Evolutionary conservation across 495 filamentous ascomycete species (phyloP), one percentile per base, ranked within the genome.

Genomic region (Aspergillus affinis): DNA sequence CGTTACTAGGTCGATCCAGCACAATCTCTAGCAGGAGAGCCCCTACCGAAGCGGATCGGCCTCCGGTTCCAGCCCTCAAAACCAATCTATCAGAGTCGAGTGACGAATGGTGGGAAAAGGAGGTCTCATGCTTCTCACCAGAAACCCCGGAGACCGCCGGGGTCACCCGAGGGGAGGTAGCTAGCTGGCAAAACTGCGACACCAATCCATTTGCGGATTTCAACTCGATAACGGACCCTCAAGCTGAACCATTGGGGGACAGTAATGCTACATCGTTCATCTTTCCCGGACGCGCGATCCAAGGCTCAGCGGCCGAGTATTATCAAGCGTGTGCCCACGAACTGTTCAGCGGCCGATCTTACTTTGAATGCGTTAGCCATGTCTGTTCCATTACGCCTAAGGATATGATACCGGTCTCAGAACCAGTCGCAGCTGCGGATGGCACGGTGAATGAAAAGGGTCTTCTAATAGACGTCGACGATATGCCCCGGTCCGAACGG

Each of bases 1-100:
- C 92, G 0, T 88, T 96, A 57, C 66, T 85, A 46, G 73, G 78
- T 19, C 68, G 75, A 6, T 76, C 78, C 13, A 79, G 72, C 61
- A 75, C 77, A 7, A 45, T 69, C 0, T 61, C 65, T 9, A 67
- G 69, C 44, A 59, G 65, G 10, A 72, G 61, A 49, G 73, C 69
- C n/a, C 69, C 70, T 4, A 50, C 66, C 4, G 68, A 68, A 29
- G 65, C 72, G 4, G 58, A 66, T 26, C 41, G 73, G 54, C 70
- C 79, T 26, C 62, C 68, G 17, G 29, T 75, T 48, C 71, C 73
- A 21, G 57, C 69, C 62, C 66, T 72, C 10, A 55, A 65, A 55
- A 66, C 75, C 12, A 58, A 68, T 30, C 58, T 72, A 18, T 71
- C 74, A 3, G 71, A 50, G 10, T 52, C 67, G 32, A 66, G 56